phyloP scores from a whole-genome alignment of 1,284 basidiomycete species.

The Ceratobasidium sp. region DNA sequence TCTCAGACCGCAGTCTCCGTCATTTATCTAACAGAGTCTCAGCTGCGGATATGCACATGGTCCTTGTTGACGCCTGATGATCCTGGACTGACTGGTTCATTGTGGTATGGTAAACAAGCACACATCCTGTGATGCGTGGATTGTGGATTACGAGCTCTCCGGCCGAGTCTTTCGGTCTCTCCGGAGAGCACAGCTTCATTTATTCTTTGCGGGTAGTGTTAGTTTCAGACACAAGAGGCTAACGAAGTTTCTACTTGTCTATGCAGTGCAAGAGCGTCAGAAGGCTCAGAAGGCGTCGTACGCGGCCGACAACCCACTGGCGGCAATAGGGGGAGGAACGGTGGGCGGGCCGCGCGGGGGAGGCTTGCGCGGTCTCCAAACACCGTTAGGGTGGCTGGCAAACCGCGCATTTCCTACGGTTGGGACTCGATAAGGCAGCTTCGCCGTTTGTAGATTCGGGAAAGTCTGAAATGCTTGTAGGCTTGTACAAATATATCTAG shows the following conservation, averaged over 20 bases:
- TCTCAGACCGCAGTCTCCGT: neutral
- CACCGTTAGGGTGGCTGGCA: constrained; percentile 64
- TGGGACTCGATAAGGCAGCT: constrained; percentile 13
- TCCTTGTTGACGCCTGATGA: constrained; percentile 27
- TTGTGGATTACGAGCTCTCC: neutral
- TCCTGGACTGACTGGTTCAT: constrained; percentile 1
- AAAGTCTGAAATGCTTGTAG: neutral
- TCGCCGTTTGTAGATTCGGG: neutral
- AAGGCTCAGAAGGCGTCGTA: constrained; percentile 79
- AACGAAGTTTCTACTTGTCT: constrained; percentile 9
- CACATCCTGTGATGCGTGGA: neutral
- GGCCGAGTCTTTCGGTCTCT: too few relatives aligned
- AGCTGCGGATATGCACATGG: constrained; percentile 40
- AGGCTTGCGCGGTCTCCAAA: constrained; percentile 61
- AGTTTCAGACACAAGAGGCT: neutral
- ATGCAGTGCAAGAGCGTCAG: constrained; percentile 70
- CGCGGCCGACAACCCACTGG: constrained; percentile 77
- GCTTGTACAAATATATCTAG: constrained; percentile 2
- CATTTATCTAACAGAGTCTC: neutral
- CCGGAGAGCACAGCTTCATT: neutral
- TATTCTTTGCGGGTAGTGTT: neutral
- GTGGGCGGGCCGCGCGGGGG: constrained; percentile 66
- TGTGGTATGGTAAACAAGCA: too few relatives aligned
- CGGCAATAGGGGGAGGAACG: constrained; percentile 65
- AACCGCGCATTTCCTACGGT: constrained; percentile 41